Conservation (phyloP, 2,329 filamentous ascomycete species). For the Fusarium sp. region DNA sequence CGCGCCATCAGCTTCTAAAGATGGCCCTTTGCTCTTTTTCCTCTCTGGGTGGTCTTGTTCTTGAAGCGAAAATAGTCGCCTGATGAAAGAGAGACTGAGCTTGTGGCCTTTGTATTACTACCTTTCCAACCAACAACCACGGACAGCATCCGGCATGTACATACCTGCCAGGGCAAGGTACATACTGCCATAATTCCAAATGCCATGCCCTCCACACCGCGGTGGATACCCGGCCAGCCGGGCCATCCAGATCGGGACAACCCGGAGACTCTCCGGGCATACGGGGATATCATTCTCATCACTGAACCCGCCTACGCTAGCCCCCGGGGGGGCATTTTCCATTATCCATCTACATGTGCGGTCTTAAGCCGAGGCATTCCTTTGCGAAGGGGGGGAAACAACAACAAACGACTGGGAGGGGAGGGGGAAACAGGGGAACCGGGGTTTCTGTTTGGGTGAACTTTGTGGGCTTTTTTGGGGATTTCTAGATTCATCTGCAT, state of each 20-base stretch:
- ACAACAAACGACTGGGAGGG: not conserved
- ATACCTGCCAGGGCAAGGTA: conserved; percentile 18
- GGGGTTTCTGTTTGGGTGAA: conserved; percentile 6
- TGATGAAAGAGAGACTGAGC: not conserved
- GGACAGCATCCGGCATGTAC: conserved; percentile 27
- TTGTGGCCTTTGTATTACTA: conserved; percentile 24
- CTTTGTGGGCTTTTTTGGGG: conserved; percentile 15
- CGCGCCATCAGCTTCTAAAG: not conserved
- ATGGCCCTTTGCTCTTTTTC: not conserved
- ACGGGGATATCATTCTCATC: conserved; percentile 15
- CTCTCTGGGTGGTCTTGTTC: not conserved
- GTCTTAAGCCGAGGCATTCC: conserved; percentile 40
- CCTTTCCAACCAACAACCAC: conserved; percentile 16
- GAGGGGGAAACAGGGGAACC: not conserved
- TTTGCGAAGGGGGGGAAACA: not conserved
- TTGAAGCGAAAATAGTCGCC: conserved; percentile 15
- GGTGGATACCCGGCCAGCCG: conserved; percentile 42
- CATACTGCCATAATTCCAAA: conserved; percentile 25
- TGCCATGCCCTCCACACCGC: conserved; percentile 22
- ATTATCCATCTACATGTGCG: conserved; percentile 20
- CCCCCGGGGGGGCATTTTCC: not conserved
- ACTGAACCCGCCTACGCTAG: not conserved
- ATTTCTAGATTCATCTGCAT: conserved; percentile 21
- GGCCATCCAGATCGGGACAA: conserved; percentile 37
- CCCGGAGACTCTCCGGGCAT: conserved; percentile 32